Conservation (phyloP, 139 green algal species). For the Spirogloea muscicola region DNA sequence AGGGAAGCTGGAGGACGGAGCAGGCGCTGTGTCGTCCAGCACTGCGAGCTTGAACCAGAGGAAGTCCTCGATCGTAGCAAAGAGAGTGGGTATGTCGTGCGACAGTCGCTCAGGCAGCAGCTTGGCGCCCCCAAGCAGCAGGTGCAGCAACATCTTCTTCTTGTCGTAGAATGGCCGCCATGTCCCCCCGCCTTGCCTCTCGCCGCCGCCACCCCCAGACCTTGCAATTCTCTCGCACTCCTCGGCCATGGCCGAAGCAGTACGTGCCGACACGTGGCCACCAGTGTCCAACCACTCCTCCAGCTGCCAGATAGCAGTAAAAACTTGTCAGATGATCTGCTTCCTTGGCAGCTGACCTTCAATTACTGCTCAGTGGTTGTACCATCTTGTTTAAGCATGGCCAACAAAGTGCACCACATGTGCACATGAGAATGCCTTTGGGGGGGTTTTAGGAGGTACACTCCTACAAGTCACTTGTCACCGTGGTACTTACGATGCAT, state of each 20-base stretch:
- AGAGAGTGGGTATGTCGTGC: conserved; percentile 49
- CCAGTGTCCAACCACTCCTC: conserved; percentile 31
- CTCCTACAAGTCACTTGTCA: no score
- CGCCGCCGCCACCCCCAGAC: background rate
- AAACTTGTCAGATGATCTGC: no score
- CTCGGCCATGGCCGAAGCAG: conserved; percentile 35
- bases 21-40: no score
- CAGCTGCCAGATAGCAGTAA: no score
- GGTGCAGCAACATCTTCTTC: conserved; percentile 57
- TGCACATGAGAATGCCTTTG: no score
- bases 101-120: conserved; percentile 59
- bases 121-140: conserved; percentile 64
- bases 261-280: conserved; percentile 15
- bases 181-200: background rate
- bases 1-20: background rate
- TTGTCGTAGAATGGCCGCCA: conserved; percentile 2
- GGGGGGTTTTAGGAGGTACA: no score
- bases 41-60: conserved; percentile 66
- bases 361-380: no score
- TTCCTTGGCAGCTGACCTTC: no score
- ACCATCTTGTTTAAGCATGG: no score
- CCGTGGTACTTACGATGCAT: no score
- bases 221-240: conserved; percentile 60
- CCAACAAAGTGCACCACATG: no score
- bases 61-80: conserved; percentile 89